A percentile compares a stretch with the other conserved stretches of the same genome.
Conservation (phyloP, 1,284 basidiomycete genomes). For the Sutorius eximius region DNA sequence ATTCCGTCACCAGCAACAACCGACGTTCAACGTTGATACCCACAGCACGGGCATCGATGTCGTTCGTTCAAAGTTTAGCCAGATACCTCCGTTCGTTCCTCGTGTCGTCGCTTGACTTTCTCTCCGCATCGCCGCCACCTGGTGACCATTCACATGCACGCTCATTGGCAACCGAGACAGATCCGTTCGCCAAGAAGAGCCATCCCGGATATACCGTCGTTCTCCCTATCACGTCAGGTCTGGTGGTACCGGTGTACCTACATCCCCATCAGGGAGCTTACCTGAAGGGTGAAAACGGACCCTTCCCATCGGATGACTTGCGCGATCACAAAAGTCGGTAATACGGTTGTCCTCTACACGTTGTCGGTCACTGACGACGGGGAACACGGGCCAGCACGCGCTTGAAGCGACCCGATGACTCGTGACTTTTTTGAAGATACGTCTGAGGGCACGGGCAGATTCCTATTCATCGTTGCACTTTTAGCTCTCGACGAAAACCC, state of each 20-base stretch:
- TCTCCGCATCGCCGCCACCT: not conserved
- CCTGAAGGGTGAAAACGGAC: not conserved
- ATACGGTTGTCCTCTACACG: too few relatives aligned
- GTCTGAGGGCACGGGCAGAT: not conserved
- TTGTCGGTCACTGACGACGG: too few relatives aligned
- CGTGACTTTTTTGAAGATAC: not conserved
- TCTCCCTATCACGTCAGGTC: not conserved
- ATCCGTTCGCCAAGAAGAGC: not conserved
- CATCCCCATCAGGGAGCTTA: not conserved
- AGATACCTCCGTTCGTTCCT: not conserved
- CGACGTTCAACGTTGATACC: too few relatives aligned
- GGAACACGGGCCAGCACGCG: too few relatives aligned
- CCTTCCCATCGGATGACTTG: not conserved
- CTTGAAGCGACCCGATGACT: not conserved
- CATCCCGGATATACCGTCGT: not conserved
- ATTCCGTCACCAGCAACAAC: not conserved
- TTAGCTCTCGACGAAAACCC: not conserved
- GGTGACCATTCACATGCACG: not conserved
- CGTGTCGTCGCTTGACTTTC: not conserved
- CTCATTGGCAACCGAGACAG: not conserved
- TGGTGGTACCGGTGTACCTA: not conserved
- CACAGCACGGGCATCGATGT: not conserved
- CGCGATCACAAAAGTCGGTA: not conserved
- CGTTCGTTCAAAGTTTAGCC: not conserved
- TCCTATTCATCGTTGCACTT: not conserved